These are phyloP conservation scores for Penstemon eatonii DNA, from an alignment of 257 asterid species.

Conservation along the genomic window DNA sequence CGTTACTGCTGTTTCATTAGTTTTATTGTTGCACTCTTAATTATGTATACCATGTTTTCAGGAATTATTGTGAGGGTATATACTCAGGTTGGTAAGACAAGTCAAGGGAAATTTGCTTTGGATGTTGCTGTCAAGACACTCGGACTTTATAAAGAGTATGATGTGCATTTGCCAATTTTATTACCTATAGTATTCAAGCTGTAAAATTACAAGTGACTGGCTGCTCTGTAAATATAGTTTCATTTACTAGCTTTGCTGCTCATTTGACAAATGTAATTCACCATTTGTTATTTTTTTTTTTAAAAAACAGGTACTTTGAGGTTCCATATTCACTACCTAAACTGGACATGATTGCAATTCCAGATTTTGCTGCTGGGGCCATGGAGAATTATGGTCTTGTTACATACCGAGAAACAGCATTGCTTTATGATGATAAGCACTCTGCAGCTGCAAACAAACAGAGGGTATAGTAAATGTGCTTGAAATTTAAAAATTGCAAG, in stretches of 20 bases:
- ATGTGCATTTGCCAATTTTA: constrained; percentile 26
- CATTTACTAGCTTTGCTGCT: constrained; percentile 11
- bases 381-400: constrained; percentile 98
- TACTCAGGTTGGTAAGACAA: constrained; percentile 80
- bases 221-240: background rate
- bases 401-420: constrained; percentile 88
- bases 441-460: constrained; percentile 98
- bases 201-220: background rate
- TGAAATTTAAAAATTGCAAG: constrained; percentile 22
- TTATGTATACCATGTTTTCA: constrained; percentile 32
- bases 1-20: constrained; percentile 12
- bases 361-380: constrained; percentile 98
- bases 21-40: constrained; percentile 10
- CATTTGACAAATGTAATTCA: constrained; percentile 8
- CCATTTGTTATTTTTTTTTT: constrained; percentile 3
- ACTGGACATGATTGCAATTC: constrained; percentile 96
- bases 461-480: constrained; percentile 54
- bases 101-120: constrained; percentile 86
- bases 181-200: background rate
- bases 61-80: constrained; percentile 84
- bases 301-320: constrained; percentile 64
- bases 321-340: constrained; percentile 93
- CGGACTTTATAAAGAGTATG: constrained; percentile 77
- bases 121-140: constrained; percentile 94
- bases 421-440: constrained; percentile 90